Base-by-base conservation (phyloP, 2,329 filamentous ascomycete species). In the Colletotrichum sp. region DNA sequence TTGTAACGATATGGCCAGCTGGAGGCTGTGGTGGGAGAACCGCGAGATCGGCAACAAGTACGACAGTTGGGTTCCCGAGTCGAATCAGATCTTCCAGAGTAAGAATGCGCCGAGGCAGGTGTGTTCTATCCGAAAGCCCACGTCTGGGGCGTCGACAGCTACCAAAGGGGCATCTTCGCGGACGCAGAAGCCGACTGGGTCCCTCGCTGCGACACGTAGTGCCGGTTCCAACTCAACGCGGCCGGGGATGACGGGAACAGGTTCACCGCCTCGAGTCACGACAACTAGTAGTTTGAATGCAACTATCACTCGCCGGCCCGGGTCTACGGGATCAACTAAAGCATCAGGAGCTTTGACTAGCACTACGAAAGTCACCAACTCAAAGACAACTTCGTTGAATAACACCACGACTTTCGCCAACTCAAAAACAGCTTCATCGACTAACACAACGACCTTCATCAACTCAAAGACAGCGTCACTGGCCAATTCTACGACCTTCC, bases 1-100 rank as follows among this genome's bases (percentile, higher is more conserved):
- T 15, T 75, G 72, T 34, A 63, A 75, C 30, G 60, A 71, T 13
- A 57, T 66, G 59, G 72, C 72, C 6, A 15, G 21, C 34, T 75
- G 72, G 72, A 60, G 72, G 13, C 34, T 75, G 10, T 75, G 67
- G 67, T 32, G 65, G 18, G 72, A 75, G 67, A 79, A 77, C 82
- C 78, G 49, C 79, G 80, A 4, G 83, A 84, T 82, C 70, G 78
- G 75, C 83, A 83, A 70, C n/a, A 52, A 52, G 32, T 36, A n/a
- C 16, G 66, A 69, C 24, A 16, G n/a, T 15, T 69, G 66, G 66
- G 12, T 24, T 18, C 66, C 66, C 6, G 49, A n/a, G 15, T 16
- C 21, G 21, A 26, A 21, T 30, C 66, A 69, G 52, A 59, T 69
- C 30, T 60, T 69, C 52, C 6, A 52, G 44, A 52, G 44, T 52